phyloP scores from a whole-genome alignment of 306 rosid species.

The Fragaria iinumae region DNA sequence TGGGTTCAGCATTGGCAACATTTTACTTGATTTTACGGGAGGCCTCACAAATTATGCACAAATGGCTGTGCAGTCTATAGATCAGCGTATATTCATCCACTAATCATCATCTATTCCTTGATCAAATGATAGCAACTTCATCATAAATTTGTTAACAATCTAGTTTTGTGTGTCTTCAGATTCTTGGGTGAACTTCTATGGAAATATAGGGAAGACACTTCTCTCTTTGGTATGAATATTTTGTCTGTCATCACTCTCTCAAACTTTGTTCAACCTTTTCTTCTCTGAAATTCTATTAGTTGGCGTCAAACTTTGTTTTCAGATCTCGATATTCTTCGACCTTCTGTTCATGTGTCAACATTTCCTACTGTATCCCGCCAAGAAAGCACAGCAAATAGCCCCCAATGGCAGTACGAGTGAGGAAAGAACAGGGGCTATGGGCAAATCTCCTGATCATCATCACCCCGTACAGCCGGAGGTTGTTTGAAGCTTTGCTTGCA shows the following conservation, averaged over 20 bases:
- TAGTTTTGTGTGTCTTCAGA: constrained; percentile 33
- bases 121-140: constrained; percentile 1
- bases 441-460: constrained; percentile 27
- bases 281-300: background rate
- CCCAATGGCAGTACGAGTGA: constrained; percentile 10
- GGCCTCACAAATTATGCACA: constrained; percentile 61
- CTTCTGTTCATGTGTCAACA: constrained; percentile 70
- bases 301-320: constrained; percentile 23
- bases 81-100: constrained; percentile 56
- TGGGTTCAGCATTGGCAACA: constrained; percentile 79
- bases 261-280: background rate
- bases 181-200: constrained; percentile 87
- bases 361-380: constrained; percentile 55
- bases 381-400: constrained; percentile 19
- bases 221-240: constrained; percentile 61
- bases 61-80: constrained; percentile 79
- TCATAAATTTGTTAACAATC: background rate
- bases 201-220: constrained; percentile 70
- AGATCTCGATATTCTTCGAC: constrained; percentile 68
- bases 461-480: constrained; percentile 17
- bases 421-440: constrained; percentile 36
- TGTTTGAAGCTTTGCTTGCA: constrained; percentile 30
- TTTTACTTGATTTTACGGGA: constrained; percentile 77
- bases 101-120: constrained; percentile 8
- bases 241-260: background rate